These are phyloP conservation scores for Alternaria triticimaculans DNA, from an alignment of 2,329 filamentous ascomycete species.

Conservation along the genomic window DNA sequence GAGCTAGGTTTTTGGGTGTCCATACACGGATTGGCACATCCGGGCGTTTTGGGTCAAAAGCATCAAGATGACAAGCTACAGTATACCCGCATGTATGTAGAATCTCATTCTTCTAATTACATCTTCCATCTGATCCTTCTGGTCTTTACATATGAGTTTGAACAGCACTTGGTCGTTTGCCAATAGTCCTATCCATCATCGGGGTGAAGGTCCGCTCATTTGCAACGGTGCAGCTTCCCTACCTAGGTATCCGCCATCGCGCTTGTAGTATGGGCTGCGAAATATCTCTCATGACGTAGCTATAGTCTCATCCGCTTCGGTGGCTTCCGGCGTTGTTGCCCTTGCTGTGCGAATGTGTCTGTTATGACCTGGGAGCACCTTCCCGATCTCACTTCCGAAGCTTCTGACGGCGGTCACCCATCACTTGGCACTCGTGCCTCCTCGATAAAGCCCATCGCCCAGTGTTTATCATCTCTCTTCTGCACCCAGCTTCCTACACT, in stretches of 20 bases:
- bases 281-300: slow-evolving; percentile 7
- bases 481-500: slow-evolving; percentile 32
- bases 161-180: neutral
- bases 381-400: slow-evolving; percentile 8
- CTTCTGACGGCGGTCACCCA: slow-evolving; percentile 12
- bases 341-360: neutral
- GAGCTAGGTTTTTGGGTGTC: neutral
- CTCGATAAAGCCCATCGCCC: slow-evolving; percentile 13
- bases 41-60: neutral
- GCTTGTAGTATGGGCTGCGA: neutral
- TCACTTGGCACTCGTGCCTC: slow-evolving; percentile 26
- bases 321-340: neutral
- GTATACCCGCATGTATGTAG: slow-evolving; percentile 7
- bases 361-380: slow-evolving; percentile 23
- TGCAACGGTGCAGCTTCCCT: slow-evolving; percentile 6
- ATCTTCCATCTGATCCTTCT: neutral
- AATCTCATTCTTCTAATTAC: neutral
- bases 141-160: neutral
- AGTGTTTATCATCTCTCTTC: slow-evolving; percentile 10
- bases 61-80: neutral
- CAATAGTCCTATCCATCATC: neutral
- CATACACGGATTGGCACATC: neutral
- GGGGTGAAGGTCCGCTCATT: slow-evolving; percentile 23
- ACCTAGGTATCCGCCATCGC: neutral
- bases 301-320: neutral